These are phyloP conservation scores for Candida maris DNA, from an alignment of 805 yeast species.

Conservation along the genomic window DNA sequence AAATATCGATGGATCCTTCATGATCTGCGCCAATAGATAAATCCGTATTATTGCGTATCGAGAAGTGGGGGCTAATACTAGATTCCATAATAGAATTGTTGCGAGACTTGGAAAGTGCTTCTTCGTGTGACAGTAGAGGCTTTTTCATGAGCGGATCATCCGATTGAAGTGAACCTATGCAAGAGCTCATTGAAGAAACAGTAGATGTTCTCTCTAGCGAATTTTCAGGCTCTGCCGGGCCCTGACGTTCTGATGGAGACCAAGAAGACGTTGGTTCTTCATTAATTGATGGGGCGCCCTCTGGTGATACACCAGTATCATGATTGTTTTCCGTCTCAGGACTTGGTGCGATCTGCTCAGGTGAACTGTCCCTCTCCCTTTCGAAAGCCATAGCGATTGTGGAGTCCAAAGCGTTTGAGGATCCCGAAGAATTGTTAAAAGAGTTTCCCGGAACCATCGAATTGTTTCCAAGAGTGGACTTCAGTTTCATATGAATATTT, in stretches of 20 bases:
- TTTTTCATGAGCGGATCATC: conserved; percentile 16
- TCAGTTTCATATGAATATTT: conserved; percentile 14
- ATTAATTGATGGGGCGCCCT: background rate
- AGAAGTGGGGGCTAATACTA: conserved; percentile 3
- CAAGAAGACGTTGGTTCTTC: conserved; percentile 2
- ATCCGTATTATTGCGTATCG: conserved; percentile 19
- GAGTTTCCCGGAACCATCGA: conserved; percentile 20
- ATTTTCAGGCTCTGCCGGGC: background rate
- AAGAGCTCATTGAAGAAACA: conserved; percentile 17
- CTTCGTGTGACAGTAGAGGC: conserved; percentile 17
- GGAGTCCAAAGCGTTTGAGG: conserved; percentile 23
- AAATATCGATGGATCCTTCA: conserved; percentile 21
- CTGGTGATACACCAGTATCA: background rate
- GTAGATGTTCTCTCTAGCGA: conserved; percentile 13
- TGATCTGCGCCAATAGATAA: conserved; percentile 13
- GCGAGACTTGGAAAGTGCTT: conserved; percentile 7
- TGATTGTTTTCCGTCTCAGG: background rate
- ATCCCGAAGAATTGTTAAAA: conserved; percentile 9
- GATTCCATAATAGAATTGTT: conserved; percentile 10
- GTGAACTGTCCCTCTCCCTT: conserved; percentile 1
- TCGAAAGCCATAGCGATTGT: conserved; percentile 21
- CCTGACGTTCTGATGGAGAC: background rate
- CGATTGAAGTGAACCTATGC: conserved; percentile 14
- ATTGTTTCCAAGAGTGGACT: conserved; percentile 20
- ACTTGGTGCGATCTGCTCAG: background rate